A percentile compares a stretch with the other conserved stretches of the same genome.
phyloP scores from a whole-genome alignment of 2,329 filamentous ascomycete genomes.

The Ophiostoma australiae region DNA sequence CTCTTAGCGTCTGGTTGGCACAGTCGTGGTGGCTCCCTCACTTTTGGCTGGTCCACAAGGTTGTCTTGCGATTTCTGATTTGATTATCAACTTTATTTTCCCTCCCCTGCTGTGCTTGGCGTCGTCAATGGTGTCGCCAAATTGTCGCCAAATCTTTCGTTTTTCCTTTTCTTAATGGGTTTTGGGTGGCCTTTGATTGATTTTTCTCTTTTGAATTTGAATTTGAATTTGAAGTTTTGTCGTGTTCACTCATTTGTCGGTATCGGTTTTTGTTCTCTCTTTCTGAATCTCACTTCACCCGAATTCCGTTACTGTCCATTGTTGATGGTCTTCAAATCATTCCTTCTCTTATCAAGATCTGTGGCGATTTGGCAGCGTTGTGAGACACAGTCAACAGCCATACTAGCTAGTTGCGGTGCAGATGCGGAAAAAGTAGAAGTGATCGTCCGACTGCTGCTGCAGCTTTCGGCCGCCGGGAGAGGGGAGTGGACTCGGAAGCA shows the following conservation, averaged over 20 bases:
- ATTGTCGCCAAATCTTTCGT: background rate
- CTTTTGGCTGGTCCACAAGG: conserved; percentile 9
- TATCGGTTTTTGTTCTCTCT: background rate
- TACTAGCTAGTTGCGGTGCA: conserved; percentile 19
- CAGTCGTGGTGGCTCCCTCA: conserved; percentile 11
- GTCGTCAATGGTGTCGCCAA: conserved; percentile 7
- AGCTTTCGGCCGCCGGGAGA: conserved; percentile 25
- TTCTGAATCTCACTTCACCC: background rate
- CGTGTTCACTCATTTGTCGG: background rate
- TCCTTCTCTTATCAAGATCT: background rate
- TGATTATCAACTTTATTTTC: conserved; percentile 9
- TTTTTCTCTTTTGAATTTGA: background rate
- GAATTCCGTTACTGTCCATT: background rate
- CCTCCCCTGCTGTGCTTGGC: background rate
- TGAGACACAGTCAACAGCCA: conserved; percentile 24
- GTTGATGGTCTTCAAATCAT: background rate
- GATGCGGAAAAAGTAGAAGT: conserved; percentile 6
- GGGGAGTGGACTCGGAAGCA: background rate
- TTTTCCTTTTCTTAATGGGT: background rate
- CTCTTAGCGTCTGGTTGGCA: conserved; percentile 10
- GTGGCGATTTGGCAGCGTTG: background rate
- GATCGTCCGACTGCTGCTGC: conserved; percentile 22
- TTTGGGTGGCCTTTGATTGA: background rate
- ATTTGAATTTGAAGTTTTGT: background rate
- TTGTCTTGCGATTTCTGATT: background rate